Evolutionary conservation across 352 stramenopile species (phyloP).

Genomic region (Pythium aquatile): DNA sequence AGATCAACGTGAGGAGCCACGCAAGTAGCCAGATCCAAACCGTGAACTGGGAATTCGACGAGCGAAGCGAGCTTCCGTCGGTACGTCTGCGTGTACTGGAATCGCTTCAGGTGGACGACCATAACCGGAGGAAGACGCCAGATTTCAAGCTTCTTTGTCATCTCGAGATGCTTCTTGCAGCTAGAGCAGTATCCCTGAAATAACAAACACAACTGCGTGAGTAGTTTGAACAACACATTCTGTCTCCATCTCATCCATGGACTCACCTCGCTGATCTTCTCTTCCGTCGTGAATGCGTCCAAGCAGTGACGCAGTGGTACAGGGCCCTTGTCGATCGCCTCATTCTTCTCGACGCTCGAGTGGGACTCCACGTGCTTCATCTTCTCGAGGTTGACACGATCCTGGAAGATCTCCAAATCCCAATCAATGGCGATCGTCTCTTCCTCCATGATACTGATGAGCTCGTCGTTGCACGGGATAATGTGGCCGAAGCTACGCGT

Average conservation of each 20-base stretch:
- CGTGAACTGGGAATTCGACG: conserved; percentile 95
- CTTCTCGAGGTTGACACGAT: conserved; percentile 77
- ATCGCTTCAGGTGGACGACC: conserved; percentile 98
- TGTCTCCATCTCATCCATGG: background rate
- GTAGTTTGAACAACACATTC: background rate
- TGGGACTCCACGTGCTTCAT: conserved; percentile 86
- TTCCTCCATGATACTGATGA: conserved; percentile 80
- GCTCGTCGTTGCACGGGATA: conserved; percentile 74
- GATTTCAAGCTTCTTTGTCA: conserved; percentile 98
- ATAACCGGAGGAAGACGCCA: conserved; percentile 97
- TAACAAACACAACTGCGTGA: background rate
- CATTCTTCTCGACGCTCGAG: conserved; percentile 77
- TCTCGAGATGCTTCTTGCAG: conserved; percentile 94
- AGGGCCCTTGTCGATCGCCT: conserved; percentile 87
- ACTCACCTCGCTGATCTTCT: conserved; percentile 80
- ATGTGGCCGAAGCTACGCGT: conserved; percentile 77
- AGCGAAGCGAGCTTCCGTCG: conserved; percentile 86
- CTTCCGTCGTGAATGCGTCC: conserved; percentile 82
- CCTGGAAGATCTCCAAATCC: conserved; percentile 82
- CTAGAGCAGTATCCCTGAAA: conserved; percentile 93
- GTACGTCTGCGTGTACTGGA: conserved; percentile 96
- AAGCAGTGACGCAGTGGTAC: conserved; percentile 79
- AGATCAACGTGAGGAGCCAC: conserved; percentile 82
- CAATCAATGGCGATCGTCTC: conserved; percentile 87
- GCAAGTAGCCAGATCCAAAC: conserved; percentile 92